Conservation (phyloP, 192 early-diverging fungal species). For the Coemansia umbellata region DNA sequence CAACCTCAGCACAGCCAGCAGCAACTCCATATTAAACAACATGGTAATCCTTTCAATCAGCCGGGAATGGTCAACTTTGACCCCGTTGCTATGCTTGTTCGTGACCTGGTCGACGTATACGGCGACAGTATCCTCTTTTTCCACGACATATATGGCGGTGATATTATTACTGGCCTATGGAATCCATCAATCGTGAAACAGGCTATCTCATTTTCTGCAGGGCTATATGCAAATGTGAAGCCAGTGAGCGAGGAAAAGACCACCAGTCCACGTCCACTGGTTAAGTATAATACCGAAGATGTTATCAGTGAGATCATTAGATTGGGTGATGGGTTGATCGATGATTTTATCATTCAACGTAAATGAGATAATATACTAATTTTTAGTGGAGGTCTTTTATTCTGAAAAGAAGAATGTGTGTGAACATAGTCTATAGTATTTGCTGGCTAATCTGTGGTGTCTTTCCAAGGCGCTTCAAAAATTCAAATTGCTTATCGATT, state of each 20-base stretch:
- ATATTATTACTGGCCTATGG: constrained; percentile 42
- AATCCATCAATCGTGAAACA: constrained; percentile 9
- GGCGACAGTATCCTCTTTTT: constrained; percentile 33
- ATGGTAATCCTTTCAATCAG: constrained; percentile 52
- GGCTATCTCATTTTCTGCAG: constrained; percentile 13
- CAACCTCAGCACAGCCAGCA: neutral
- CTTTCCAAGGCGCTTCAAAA: too few relatives aligned
- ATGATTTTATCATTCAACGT: constrained; percentile 20
- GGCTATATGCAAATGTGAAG: constrained; percentile 9
- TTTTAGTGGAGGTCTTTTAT: too few relatives aligned
- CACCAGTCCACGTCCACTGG: constrained; percentile 1
- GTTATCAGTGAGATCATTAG: constrained; percentile 32
- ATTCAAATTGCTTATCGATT: too few relatives aligned
- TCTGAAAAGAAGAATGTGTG: too few relatives aligned
- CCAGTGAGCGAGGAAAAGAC: constrained; percentile 2
- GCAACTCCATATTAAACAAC: constrained; percentile 4
- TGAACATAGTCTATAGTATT: too few relatives aligned
- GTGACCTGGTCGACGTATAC: constrained; percentile 58
- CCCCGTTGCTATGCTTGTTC: constrained; percentile 63
- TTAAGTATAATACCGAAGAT: constrained; percentile 13
- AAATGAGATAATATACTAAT: too few relatives aligned
- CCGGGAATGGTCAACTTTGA: constrained; percentile 70
- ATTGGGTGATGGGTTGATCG: constrained; percentile 41
- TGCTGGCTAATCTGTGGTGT: too few relatives aligned
- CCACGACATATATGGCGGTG: constrained; percentile 41